Base-by-base conservation (phyloP, 169 alveolate genomes). In the Plasmodium knowlesi region DNA sequence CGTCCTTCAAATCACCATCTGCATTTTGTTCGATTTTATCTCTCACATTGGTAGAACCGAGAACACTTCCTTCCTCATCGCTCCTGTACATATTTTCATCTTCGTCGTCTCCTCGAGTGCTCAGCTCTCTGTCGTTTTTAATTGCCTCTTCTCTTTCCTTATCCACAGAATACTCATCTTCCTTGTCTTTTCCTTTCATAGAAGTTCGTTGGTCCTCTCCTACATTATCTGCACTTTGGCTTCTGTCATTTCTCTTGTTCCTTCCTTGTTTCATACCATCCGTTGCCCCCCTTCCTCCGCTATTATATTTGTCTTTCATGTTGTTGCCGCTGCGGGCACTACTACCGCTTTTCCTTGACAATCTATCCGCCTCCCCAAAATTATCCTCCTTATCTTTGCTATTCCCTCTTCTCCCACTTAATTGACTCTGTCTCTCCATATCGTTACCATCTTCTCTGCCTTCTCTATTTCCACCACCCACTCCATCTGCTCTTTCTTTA, bases 91-190 rank as follows among this genome's bases (percentile, higher is more conserved):
- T 14, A 46, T 82, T 67, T 82, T 37, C 89, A 12, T 73, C 81
- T 3, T 85, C 81, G n/a, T 54, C 85, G 25, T 50, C 78, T 34
- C 93, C 93, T 16, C 76, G 54, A 37, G 43, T 37, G 50, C 61
- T 83, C 30, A 32, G 25, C 72, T 83, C 92, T 32, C 82, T 83
- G 34, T 83, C 92, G 50, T 83, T 70, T 34, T 83, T 71, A 41
- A 30, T 28, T 8, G 30, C 73, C 41, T 67, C 41, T 30, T 12
- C 70, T 70, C 76, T 83, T 83, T 53, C 82, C 8, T 82, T 82
- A 19, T 82, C 78, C 32, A 19, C n/a, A 9, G 34, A 28, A 22
- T 50, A 12, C 19, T 82, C 89, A 53, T 83, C 92, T 5, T 19
- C 54, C 32, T 34, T 80, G 19, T 82, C 73, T 61, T 79, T 79